Percentiles rank a stretch among this genome's conserved stretches.
Evolutionary conservation across 1,284 basidiomycete species (phyloP).

Genomic region (Marasmius fiardii): DNA sequence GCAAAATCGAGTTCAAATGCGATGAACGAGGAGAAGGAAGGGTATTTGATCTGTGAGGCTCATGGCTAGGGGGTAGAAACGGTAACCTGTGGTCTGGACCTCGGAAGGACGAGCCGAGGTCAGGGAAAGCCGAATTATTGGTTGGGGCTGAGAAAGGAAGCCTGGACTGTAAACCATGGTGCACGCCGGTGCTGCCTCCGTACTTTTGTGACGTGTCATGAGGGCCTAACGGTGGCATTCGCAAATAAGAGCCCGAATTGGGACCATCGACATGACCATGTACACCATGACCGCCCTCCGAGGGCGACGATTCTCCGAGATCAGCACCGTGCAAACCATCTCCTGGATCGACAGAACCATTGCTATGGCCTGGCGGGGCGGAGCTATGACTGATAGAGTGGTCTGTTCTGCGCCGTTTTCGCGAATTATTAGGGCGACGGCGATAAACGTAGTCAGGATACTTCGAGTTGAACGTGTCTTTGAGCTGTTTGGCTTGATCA

Average conservation of each 20-base stretch:
- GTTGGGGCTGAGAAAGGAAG: neutral
- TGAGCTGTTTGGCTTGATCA: conserved; percentile 77
- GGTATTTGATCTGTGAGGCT: neutral
- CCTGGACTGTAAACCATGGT: conserved; percentile 1
- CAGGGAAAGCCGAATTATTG: neutral
- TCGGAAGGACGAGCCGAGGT: neutral
- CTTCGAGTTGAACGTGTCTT: conserved; percentile 79
- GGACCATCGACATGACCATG: neutral
- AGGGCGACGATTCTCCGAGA: conserved; percentile 32
- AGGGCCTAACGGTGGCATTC: neutral
- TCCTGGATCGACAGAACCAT: conserved; percentile 22
- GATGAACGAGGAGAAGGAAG: neutral
- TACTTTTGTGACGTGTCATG: conserved; percentile 3
- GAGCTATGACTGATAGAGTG: conserved; percentile 19
- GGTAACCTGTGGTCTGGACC: neutral
- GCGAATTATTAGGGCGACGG: conserved; percentile 78
- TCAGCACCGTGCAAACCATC: conserved; percentile 29
- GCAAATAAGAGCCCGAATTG: neutral
- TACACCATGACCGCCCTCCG: conserved; percentile 31
- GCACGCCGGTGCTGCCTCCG: neutral
- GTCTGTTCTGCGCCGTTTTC: conserved; percentile 63
- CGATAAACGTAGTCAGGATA: conserved; percentile 87
- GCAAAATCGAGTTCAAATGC: neutral
- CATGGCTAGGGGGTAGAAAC: neutral
- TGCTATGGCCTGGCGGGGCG: neutral